Base-by-base conservation (phyloP, 345 rosid genomes). In the Corymbia maculata region DNA sequence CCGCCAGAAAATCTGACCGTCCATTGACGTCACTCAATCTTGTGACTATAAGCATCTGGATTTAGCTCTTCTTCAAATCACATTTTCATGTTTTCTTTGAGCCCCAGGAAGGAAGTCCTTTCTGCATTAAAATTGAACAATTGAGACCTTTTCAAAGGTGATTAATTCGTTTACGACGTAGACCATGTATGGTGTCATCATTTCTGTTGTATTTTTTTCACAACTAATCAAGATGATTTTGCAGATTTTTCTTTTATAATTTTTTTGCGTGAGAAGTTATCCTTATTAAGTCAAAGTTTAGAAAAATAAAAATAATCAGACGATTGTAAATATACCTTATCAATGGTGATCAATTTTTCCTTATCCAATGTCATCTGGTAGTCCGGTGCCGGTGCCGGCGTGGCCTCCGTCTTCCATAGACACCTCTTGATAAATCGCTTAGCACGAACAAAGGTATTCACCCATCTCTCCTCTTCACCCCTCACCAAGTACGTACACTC, bases 151-250 rank as follows among this genome's bases (percentile, higher is more conserved):
- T 53, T 53, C 59, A 3, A 53, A 0, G 0, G 59, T 9, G 59
- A 19, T 53, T 24, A 57, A 24, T 13, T 57, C 66, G 7, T 57
- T n/a, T 57, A 10, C n/a, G 0, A 22, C 66, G 24, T 24, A 22
- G 14, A 4, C 66, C 10, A 0, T 0, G 14, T 5, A 24, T 24
- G 0, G 7, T 57, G n/a, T 57, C 21, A 57, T n/a, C n/a, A n/a
- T n/a, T n/a, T n/a, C n/a, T n/a, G n/a, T n/a, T n/a, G n/a, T n/a
- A n/a, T n/a, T 13, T 4, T 57, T 57, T 57, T 57, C 66, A 24
- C 66, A 24, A 10, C 13, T 24, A 57, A 57, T 24, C 66, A 24
- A 57, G 66, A 24, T 24, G n/a, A 4, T 24, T 57, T 57, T 0
- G 66, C n/a, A 12, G n/a, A 26, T 57, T 57, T 10, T 13, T 10